Evolutionary conservation across 1,284 basidiomycete genomes (phyloP).

Genomic region (Moesziomyces antarcticus): DNA sequence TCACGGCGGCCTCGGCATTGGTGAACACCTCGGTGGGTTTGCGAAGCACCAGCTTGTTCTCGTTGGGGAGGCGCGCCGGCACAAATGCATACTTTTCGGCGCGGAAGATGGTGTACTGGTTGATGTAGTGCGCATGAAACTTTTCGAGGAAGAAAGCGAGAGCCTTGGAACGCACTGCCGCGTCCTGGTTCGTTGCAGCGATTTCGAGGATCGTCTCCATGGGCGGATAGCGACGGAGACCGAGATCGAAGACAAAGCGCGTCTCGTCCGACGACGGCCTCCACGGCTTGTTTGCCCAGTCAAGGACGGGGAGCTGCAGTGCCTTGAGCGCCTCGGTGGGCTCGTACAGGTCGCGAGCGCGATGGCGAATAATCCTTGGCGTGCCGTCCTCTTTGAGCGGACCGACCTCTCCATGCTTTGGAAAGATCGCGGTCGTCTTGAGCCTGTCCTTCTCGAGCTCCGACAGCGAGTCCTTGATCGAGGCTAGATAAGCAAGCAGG

Average conservation of each 20-base stretch:
- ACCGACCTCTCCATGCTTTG: constrained; percentile 72
- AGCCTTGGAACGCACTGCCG: constrained; percentile 43
- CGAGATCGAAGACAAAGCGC: constrained; percentile 83
- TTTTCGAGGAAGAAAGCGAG: constrained; percentile 62
- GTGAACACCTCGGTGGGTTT: constrained; percentile 83
- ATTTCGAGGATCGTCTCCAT: constrained; percentile 72
- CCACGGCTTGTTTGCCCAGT: constrained; percentile 77
- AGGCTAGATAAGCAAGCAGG: constrained; percentile 75
- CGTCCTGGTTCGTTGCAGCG: constrained; percentile 38
- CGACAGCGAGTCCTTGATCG: constrained; percentile 79
- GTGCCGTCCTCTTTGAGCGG: constrained; percentile 57
- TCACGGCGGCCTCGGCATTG: constrained; percentile 76
- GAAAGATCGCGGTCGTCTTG: constrained; percentile 81
- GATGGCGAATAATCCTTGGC: constrained; percentile 52
- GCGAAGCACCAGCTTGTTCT: constrained; percentile 73
- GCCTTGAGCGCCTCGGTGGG: constrained; percentile 80
- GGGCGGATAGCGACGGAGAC: constrained; percentile 79
- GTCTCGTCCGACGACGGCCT: constrained; percentile 71
- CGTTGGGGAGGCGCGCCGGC: constrained; percentile 71
- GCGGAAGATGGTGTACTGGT: constrained; percentile 43
- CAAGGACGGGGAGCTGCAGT: constrained; percentile 82
- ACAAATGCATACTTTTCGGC: constrained; percentile 75
- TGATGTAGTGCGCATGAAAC: constrained; percentile 51
- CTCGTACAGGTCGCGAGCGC: constrained; percentile 74
- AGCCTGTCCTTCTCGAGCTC: constrained; percentile 79